These are phyloP conservation scores for Sporothrix mexicana DNA, from an alignment of 2,329 filamentous ascomycete genomes.

Conservation along the genomic window DNA sequence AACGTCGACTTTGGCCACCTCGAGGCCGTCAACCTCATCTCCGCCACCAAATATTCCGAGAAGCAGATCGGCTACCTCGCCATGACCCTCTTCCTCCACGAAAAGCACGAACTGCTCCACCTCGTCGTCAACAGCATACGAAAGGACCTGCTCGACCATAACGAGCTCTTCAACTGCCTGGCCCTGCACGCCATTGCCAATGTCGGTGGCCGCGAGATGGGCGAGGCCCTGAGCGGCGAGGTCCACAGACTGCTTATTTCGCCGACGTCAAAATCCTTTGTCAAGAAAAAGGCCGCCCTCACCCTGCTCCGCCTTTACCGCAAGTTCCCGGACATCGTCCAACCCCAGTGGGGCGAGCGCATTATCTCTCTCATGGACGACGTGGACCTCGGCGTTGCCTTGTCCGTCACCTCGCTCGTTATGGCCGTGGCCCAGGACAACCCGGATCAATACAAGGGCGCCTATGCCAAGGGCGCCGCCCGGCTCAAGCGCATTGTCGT, in stretches of 20 bases:
- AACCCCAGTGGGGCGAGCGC: constrained; percentile 95
- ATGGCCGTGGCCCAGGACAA: constrained; percentile 95
- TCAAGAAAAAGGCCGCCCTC: constrained; percentile 98
- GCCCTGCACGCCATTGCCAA: constrained; percentile 98
- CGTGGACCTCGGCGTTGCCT: constrained; percentile 86
- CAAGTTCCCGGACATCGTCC: constrained; percentile 91
- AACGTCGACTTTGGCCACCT: constrained; percentile 99
- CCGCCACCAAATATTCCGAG: constrained; percentile 95
- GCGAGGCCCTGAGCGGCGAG: constrained; percentile 87
- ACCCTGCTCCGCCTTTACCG: constrained; percentile 92
- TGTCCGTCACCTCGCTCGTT: constrained; percentile 94
- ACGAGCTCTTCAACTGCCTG: constrained; percentile 96
- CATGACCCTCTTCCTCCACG: constrained; percentile 95
- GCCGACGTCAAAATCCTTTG: constrained; percentile 90
- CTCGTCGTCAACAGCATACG: constrained; percentile 98
- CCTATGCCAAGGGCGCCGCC: constrained; percentile 91
- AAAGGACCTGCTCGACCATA: constrained; percentile 92
- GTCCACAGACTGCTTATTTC: constrained; percentile 94
- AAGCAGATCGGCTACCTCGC: constrained; percentile 99
- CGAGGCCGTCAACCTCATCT: constrained; percentile 97
- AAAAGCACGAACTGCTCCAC: constrained; percentile 94
- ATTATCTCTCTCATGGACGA: constrained; percentile 99
- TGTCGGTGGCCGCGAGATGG: constrained; percentile 95
- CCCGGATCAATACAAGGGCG: constrained; percentile 90
- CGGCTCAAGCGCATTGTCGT: constrained; percentile 88